A percentile compares a stretch with the other conserved stretches of the same genome.
phyloP scores from a whole-genome alignment of 139 green algal genomes.

The Chlamydomonas eustigma region DNA sequence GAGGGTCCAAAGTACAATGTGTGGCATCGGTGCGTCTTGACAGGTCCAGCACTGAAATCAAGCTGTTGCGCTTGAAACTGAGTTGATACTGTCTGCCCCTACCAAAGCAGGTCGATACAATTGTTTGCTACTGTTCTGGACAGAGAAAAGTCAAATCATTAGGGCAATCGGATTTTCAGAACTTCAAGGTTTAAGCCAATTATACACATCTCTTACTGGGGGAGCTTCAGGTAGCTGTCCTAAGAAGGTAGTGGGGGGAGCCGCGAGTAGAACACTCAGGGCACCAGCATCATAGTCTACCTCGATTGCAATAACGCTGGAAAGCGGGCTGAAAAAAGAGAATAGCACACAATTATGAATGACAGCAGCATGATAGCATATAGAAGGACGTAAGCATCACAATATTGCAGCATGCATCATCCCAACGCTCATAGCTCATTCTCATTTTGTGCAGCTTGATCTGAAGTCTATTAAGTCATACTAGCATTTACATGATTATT shows the following conservation, averaged over 20 bases:
- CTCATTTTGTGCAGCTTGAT: too few species aligned
- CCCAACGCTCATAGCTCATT: too few species aligned
- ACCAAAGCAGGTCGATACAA: not conserved
- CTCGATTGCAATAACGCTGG: not conserved
- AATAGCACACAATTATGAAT: too few species aligned
- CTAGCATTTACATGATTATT: too few species aligned
- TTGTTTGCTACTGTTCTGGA: too few species aligned
- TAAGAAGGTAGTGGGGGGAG: not conserved
- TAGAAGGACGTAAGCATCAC: too few species aligned
- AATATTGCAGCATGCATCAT: too few species aligned
- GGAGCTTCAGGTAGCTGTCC: not conserved
- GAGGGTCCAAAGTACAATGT: not conserved
- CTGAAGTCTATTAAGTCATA: too few species aligned
- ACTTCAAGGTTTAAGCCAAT: too few species aligned
- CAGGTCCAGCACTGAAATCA: slow-evolving; percentile 3
- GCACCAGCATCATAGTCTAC: not conserved
- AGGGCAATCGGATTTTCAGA: too few species aligned
- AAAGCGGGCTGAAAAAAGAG: not conserved
- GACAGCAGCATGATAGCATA: too few species aligned
- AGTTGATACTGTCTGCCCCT: not conserved
- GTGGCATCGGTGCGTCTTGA: not conserved
- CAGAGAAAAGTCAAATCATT: too few species aligned
- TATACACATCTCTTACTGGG: not conserved
- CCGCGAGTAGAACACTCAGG: not conserved
- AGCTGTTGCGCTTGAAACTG: not conserved